Evolutionary conservation across 176 grass and related monocot genomes (phyloP).

Genomic region (Hsuehochloa calcarea): DNA sequence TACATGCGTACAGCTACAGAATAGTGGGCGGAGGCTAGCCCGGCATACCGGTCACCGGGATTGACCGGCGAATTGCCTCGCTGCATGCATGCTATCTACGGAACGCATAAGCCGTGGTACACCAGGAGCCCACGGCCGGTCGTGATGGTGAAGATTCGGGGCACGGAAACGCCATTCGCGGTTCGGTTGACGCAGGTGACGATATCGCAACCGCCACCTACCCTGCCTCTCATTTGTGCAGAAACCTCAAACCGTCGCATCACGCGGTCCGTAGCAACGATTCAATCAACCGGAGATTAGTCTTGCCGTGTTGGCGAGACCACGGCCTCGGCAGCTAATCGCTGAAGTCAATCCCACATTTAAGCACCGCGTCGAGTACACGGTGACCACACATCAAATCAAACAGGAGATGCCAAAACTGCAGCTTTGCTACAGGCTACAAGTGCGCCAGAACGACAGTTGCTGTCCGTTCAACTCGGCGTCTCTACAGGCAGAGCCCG

Average conservation of each 20-base stretch:
- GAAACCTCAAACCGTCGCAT: neutral
- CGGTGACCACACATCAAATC: neutral
- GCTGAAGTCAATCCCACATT: neutral
- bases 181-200: neutral
- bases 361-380: neutral
- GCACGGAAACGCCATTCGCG: neutral
- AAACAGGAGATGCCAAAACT: neutral
- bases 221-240: neutral
- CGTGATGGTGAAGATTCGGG: neutral
- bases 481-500: neutral
- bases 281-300: neutral
- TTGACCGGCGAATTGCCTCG: neutral
- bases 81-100: neutral
- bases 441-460: neutral
- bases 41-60: neutral
- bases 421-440: neutral
- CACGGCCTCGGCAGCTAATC: neutral
- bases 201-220: neutral
- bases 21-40: neutral
- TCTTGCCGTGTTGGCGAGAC: neutral
- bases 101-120: neutral
- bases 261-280: no score
- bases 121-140: neutral
- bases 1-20: neutral
- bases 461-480: neutral